phyloP scores from a whole-genome alignment of 257 asterid species.

The Fraxinus cuspidata region DNA sequence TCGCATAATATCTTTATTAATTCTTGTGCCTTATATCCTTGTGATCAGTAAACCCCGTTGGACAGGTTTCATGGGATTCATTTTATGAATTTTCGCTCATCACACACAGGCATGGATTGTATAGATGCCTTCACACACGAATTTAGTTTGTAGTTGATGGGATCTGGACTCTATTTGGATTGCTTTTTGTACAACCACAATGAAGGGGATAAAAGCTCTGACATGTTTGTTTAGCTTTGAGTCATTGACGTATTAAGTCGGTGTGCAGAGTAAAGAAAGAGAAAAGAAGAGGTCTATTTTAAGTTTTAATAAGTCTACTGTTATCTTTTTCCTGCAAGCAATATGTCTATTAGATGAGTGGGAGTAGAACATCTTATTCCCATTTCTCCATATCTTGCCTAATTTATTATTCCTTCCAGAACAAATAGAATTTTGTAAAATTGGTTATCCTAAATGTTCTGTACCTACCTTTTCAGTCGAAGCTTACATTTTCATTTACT shows the following conservation, averaged over 20 bases:
- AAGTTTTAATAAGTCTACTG: too few species aligned
- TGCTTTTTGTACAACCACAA: not conserved
- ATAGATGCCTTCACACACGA: not conserved
- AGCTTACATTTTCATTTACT: slow-evolving; percentile 4
- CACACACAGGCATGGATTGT: not conserved
- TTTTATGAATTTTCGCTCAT: not conserved
- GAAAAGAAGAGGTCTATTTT: too few species aligned
- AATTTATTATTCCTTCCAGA: not conserved
- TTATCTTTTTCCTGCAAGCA: too few species aligned
- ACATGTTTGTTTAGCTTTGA: not conserved
- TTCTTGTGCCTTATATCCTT: not conserved
- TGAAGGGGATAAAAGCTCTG: not conserved
- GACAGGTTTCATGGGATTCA: not conserved
- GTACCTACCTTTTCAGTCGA: not conserved
- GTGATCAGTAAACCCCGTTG: slow-evolving; percentile 14
- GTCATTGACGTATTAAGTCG: too few species aligned
- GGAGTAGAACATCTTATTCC: not conserved
- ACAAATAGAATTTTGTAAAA: not conserved
- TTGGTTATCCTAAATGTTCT: not conserved
- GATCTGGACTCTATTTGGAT: not conserved
- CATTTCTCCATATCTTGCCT: not conserved
- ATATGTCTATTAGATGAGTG: not conserved
- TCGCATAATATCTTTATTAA: slow-evolving; percentile 7
- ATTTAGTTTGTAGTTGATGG: not conserved
- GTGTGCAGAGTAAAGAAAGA: too few species aligned